These are phyloP conservation scores for Penicillium antarcticum DNA, from an alignment of 495 filamentous ascomycete species.

Conservation along the genomic window DNA sequence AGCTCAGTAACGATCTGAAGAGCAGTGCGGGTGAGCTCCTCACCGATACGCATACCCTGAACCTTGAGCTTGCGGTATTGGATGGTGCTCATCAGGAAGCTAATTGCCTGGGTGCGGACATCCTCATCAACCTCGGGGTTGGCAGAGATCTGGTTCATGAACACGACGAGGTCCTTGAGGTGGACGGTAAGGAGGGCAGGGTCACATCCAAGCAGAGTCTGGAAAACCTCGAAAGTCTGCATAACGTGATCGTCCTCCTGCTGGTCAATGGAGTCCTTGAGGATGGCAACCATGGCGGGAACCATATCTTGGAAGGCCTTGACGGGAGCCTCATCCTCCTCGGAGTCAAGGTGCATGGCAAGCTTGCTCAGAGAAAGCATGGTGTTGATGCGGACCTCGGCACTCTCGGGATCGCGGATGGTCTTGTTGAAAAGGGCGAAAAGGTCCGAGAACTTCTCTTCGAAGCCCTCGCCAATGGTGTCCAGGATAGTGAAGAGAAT, in stretches of 20 bases:
- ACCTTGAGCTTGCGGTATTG: slow-evolving; percentile 94
- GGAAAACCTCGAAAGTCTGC: slow-evolving; percentile 95
- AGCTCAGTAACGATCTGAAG: slow-evolving; percentile 87
- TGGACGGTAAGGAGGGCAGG: slow-evolving; percentile 76
- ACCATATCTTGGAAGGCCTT: slow-evolving; percentile 71
- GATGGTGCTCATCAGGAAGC: slow-evolving; percentile 89
- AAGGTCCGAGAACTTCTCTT: slow-evolving; percentile 70
- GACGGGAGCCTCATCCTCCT: slow-evolving; percentile 72
- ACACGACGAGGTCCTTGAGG: slow-evolving; percentile 85
- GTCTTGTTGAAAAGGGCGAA: slow-evolving; percentile 83
- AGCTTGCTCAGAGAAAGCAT: slow-evolving; percentile 88
- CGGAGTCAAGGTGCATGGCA: slow-evolving; percentile 80
- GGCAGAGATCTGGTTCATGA: slow-evolving; percentile 86
- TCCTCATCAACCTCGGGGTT: slow-evolving; percentile 77
- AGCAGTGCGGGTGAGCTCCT: slow-evolving; percentile 79
- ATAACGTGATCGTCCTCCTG: slow-evolving; percentile 81
- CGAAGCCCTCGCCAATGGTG: slow-evolving; percentile 72
- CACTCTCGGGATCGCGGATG: slow-evolving; percentile 85
- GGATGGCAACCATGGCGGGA: slow-evolving; percentile 83
- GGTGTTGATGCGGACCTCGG: slow-evolving; percentile 90
- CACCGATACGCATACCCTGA: slow-evolving; percentile 77
- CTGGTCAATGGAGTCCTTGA: slow-evolving; percentile 75
- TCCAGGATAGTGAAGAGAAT: slow-evolving; percentile 91
- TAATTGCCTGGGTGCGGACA: slow-evolving; percentile 80
- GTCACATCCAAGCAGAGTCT: slow-evolving; percentile 89